Evolutionary conservation across 371 early-diverging fungal genomes (phyloP).

Genomic region (Choanephora cucurbitarum): DNA sequence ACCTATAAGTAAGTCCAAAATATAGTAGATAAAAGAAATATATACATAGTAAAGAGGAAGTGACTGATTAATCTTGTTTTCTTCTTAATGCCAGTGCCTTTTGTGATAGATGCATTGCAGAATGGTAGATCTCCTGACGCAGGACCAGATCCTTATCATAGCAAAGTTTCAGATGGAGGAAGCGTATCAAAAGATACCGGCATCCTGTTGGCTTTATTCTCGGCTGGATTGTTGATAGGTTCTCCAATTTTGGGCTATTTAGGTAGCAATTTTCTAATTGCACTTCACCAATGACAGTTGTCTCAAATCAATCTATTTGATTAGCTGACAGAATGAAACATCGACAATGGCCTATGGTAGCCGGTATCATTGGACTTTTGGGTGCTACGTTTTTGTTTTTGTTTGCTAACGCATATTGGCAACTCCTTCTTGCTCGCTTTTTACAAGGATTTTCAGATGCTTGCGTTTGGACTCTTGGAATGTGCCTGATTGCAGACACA

Average conservation of each 20-base stretch:
- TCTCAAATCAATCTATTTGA: background rate
- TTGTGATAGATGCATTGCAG: constrained; percentile 55
- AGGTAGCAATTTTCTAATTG: background rate
- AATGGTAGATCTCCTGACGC: constrained; percentile 18
- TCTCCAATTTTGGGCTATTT: constrained; percentile 68
- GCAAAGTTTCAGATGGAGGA: constrained; percentile 23
- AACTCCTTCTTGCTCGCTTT: constrained; percentile 58
- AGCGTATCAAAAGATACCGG: constrained; percentile 60
- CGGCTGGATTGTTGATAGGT: constrained; percentile 66
- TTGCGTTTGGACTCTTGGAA: constrained; percentile 56
- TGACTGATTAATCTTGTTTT: background rate
- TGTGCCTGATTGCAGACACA: constrained; percentile 57
- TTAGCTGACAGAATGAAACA: constrained; percentile 28
- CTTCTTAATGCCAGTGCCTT: constrained; percentile 50
- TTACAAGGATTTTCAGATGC: constrained; percentile 61
- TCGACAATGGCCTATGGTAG: constrained; percentile 57
- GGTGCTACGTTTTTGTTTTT: constrained; percentile 58
- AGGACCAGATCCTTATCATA: constrained; percentile 9
- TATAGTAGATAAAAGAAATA: background rate
- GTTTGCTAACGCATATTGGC: constrained; percentile 47
- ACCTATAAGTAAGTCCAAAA: constrained; percentile 56
- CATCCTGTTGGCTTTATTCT: constrained; percentile 64
- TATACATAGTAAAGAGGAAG: background rate
- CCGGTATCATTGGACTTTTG: constrained; percentile 52
- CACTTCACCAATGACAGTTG: too few relatives aligned